These are phyloP conservation scores for Cadophora sp. DNA, from an alignment of 2,329 filamentous ascomycete species.

Conservation along the genomic window DNA sequence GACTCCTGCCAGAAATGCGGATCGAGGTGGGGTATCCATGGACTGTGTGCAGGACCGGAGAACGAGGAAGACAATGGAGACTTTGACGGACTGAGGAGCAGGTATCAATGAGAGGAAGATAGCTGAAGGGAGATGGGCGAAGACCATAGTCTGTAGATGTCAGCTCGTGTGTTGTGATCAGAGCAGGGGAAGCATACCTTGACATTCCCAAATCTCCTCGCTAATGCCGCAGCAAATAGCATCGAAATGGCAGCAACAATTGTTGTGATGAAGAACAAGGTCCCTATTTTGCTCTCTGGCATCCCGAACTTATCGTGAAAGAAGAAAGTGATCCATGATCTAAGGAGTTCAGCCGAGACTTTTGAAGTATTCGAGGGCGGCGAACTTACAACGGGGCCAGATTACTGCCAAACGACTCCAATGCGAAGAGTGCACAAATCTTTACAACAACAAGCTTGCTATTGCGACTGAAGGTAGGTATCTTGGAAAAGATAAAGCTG, in stretches of 20 bases:
- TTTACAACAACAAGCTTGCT: constrained; percentile 61
- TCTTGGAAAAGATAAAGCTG: constrained; percentile 43
- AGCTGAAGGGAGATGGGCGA: constrained; percentile 74
- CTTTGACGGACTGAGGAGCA: constrained; percentile 55
- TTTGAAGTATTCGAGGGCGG: constrained; percentile 22
- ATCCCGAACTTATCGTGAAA: constrained; percentile 57
- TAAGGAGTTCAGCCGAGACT: constrained; percentile 49
- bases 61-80: constrained; percentile 65
- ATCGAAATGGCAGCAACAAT: constrained; percentile 58
- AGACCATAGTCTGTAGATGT: constrained; percentile 68
- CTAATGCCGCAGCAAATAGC: constrained; percentile 58
- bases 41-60: constrained; percentile 66
- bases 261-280: constrained; percentile 60
- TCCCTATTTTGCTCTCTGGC: constrained; percentile 56
- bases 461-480: constrained; percentile 62
- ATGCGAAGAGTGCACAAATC: constrained; percentile 69
- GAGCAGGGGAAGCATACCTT: constrained; percentile 52
- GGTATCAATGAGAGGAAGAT: constrained; percentile 69
- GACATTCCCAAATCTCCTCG: constrained; percentile 64
- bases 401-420: constrained; percentile 74
- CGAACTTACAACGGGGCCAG: constrained; percentile 64
- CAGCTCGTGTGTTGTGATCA: neutral
- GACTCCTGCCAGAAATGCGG: constrained; percentile 71
- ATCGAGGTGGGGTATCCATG: constrained; percentile 75
- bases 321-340: constrained; percentile 64